A percentile compares a stretch with the other conserved stretches of the same genome.
Evolutionary conservation across 306 rosid genomes (phyloP).

Genomic region (Cucurbita ficifolia): DNA sequence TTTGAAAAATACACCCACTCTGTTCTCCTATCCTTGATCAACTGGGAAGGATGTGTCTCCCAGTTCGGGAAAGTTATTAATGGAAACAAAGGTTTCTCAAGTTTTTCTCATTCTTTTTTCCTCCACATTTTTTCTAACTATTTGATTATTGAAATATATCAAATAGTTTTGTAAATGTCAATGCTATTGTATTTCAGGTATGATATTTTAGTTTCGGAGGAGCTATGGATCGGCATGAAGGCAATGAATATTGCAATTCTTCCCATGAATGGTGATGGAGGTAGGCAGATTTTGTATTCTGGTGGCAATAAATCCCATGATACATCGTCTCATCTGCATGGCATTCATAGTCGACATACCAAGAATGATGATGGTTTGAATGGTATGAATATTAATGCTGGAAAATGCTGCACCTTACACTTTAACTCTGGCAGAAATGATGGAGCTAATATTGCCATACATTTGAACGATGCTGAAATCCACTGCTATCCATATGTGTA

Average conservation of each 20-base stretch:
- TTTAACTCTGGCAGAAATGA: slow-evolving; percentile 35
- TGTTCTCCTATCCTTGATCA: not conserved
- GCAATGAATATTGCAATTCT: slow-evolving; percentile 28
- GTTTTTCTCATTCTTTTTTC: not conserved
- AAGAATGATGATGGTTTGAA: slow-evolving; percentile 25
- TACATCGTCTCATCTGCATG: slow-evolving; percentile 18
- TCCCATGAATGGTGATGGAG: slow-evolving; percentile 37
- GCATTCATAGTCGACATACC: slow-evolving; percentile 18
- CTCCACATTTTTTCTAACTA: not conserved
- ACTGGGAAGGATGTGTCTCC: not conserved
- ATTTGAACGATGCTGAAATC: slow-evolving; percentile 43
- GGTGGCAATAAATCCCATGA: slow-evolving; percentile 32
- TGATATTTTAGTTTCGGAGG: slow-evolving; percentile 27
- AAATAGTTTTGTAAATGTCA: not conserved
- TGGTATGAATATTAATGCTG: slow-evolving; percentile 14
- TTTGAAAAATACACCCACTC: not conserved
- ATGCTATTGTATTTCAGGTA: slow-evolving; percentile 34
- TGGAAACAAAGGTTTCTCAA: not conserved
- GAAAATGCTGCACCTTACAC: slow-evolving; percentile 41
- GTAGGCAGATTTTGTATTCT: slow-evolving; percentile 24
- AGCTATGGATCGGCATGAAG: slow-evolving; percentile 32
- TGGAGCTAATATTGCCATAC: slow-evolving; percentile 21
- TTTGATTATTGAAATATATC: not conserved
- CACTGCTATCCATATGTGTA: slow-evolving; percentile 61
- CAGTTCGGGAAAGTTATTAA: not conserved